These are phyloP conservation scores for Amauroascus verrucosus DNA, from an alignment of 2,329 filamentous ascomycete species.

Conservation along the genomic window DNA sequence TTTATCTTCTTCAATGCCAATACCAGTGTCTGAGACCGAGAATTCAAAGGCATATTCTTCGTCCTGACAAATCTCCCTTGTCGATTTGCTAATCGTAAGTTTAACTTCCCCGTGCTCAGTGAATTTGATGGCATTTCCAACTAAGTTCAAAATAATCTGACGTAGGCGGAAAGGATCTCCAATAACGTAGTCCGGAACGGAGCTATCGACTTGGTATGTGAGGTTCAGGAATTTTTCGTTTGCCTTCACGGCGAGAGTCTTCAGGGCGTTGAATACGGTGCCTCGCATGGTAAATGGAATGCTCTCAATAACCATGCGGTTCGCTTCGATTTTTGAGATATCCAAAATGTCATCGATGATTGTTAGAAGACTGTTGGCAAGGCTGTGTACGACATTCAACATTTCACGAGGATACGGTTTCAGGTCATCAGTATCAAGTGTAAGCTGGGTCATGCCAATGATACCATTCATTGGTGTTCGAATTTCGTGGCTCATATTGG, in stretches of 20 bases:
- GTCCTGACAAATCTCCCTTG: slow-evolving; percentile 53
- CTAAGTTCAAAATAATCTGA: slow-evolving; percentile 93
- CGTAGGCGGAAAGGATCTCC: slow-evolving; percentile 93
- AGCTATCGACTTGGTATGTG: slow-evolving; percentile 85
- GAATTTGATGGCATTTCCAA: slow-evolving; percentile 98
- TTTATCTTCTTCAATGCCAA: slow-evolving; percentile 91
- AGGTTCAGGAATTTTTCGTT: slow-evolving; percentile 92
- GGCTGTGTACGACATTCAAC: slow-evolving; percentile 94
- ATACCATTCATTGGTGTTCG: slow-evolving; percentile 96
- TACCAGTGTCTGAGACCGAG: slow-evolving; percentile 89
- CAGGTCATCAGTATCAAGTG: slow-evolving; percentile 85
- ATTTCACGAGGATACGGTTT: slow-evolving; percentile 95
- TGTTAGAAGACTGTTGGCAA: slow-evolving; percentile 89
- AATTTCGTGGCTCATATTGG: slow-evolving; percentile 99
- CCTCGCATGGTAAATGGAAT: slow-evolving; percentile 91
- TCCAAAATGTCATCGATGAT: slow-evolving; percentile 79
- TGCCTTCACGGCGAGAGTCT: slow-evolving; percentile 91
- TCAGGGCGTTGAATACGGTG: slow-evolving; percentile 93
- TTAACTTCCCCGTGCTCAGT: slow-evolving; percentile 95
- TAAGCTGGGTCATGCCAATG: slow-evolving; percentile 95
- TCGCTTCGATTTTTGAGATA: slow-evolving; percentile 74
- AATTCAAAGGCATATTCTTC: slow-evolving; percentile 93
- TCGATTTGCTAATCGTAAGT: slow-evolving; percentile 70
- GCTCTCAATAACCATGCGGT: slow-evolving; percentile 96
- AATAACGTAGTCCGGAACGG: slow-evolving; percentile 87